A percentile compares a stretch with the other conserved stretches of the same genome.
Evolutionary conservation across 2,329 filamentous ascomycete species (phyloP).

Genomic region (Gliomastix tumulicola): DNA sequence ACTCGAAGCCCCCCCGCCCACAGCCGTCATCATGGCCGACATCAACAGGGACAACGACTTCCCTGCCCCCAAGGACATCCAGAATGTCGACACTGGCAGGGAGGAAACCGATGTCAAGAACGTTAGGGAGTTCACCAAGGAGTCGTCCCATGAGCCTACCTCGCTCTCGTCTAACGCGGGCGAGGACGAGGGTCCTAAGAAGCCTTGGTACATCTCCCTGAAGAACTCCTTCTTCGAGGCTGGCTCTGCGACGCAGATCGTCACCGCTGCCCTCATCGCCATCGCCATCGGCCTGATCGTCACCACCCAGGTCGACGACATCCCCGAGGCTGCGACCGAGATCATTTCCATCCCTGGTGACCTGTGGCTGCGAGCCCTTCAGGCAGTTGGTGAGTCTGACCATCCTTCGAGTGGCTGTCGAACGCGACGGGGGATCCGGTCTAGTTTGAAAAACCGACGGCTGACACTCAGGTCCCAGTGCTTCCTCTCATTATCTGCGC

Average conservation of each 20-base stretch:
- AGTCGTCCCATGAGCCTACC: too few relatives aligned
- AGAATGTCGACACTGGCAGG: too few relatives aligned
- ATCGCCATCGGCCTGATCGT: constrained; percentile 41
- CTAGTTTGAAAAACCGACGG: too few relatives aligned
- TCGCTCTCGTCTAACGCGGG: too few relatives aligned
- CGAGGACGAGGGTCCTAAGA: constrained; percentile 15
- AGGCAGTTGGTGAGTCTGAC: constrained; percentile 33
- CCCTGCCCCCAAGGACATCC: too few relatives aligned
- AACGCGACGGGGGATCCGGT: too few relatives aligned
- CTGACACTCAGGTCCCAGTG: constrained; percentile 19
- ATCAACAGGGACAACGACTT: too few relatives aligned
- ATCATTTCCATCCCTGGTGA: constrained; percentile 40
- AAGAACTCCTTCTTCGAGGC: constrained; percentile 18
- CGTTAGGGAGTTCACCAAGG: too few relatives aligned
- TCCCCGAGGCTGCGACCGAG: constrained; percentile 31
- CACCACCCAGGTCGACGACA: constrained; percentile 28
- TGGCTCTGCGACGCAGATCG: constrained; percentile 41
- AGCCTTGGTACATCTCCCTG: constrained; percentile 24
- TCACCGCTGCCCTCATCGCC: constrained; percentile 37
- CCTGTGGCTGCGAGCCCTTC: constrained; percentile 41
- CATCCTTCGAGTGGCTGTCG: background rate
- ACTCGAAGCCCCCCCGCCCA: too few relatives aligned
- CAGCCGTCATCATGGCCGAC: too few relatives aligned
- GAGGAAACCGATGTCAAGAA: too few relatives aligned
- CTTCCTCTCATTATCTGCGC: constrained; percentile 43